Conservation (phyloP, 306 rosid species). For the Fragaria nilgerrensis region DNA sequence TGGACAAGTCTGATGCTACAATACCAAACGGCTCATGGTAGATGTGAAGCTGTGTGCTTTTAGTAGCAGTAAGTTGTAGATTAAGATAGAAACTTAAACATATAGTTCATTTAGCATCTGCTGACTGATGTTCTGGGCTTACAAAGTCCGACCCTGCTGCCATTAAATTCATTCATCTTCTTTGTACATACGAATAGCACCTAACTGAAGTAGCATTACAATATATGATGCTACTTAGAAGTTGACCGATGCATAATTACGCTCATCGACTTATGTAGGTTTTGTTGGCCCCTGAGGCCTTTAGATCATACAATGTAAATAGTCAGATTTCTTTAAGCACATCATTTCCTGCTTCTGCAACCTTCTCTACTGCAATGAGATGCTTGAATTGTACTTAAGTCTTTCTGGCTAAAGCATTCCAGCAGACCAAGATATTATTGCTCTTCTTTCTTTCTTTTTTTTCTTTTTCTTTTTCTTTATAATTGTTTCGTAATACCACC, state of each 20-base stretch:
- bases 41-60: slow-evolving; percentile 21
- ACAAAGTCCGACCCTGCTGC: neutral
- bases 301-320: neutral
- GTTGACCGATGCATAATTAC: slow-evolving; percentile 2
- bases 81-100: slow-evolving; percentile 23
- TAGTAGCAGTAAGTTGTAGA: slow-evolving; percentile 25
- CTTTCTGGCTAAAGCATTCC: no score
- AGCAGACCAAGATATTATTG: no score
- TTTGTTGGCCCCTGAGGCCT: neutral
- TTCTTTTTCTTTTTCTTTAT: no score
- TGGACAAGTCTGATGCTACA: slow-evolving; percentile 35
- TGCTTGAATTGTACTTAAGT: no score
- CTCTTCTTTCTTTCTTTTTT: no score
- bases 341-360: neutral
- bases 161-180: slow-evolving; percentile 8
- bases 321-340: neutral
- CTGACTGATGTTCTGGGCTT: neutral
- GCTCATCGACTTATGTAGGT: neutral
- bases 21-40: slow-evolving; percentile 23
- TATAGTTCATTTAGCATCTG: slow-evolving; percentile 16
- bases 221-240: neutral
- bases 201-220: neutral
- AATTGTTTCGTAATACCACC: no score
- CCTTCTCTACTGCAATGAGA: neutral
- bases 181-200: slow-evolving; percentile 10